Evolutionary conservation across 164 flowering plant species (phyloP).

Genomic region (Umbellularia californica): DNA sequence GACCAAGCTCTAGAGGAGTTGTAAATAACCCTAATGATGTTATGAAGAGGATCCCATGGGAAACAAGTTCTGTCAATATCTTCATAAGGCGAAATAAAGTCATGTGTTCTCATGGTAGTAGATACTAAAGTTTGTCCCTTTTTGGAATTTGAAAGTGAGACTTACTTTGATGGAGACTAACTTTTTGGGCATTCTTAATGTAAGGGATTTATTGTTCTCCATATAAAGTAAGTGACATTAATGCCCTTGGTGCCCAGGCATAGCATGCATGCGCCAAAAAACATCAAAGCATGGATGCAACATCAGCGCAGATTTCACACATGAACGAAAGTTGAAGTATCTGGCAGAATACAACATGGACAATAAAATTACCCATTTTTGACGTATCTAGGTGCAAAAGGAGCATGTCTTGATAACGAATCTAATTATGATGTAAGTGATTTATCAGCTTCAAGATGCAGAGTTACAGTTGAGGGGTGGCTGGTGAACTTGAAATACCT

Average conservation of each 20-base stretch:
- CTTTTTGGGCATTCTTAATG: neutral
- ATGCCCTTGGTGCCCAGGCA: neutral
- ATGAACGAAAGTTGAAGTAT: neutral
- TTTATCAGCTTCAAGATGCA: too few relatives aligned
- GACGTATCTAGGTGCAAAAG: neutral
- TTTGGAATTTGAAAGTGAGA: neutral
- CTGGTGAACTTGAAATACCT: too few relatives aligned
- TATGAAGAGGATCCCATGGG: neutral
- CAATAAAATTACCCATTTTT: neutral
- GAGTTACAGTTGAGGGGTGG: too few relatives aligned
- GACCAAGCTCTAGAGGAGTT: neutral
- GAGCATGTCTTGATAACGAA: too few relatives aligned
- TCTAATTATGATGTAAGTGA: too few relatives aligned
- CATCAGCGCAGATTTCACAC: too few relatives aligned
- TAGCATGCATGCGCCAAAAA: neutral
- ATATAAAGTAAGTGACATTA: neutral
- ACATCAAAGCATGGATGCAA: neutral
- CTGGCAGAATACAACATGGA: neutral
- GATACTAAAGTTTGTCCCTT: neutral
- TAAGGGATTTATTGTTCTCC: neutral
- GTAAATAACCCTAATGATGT: neutral
- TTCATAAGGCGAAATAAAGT: neutral
- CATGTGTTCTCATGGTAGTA: neutral
- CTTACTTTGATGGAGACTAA: neutral
- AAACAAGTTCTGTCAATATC: neutral